phyloP scores from a whole-genome alignment of 2,329 filamentous ascomycete genomes.

The Botrytis fabae region DNA sequence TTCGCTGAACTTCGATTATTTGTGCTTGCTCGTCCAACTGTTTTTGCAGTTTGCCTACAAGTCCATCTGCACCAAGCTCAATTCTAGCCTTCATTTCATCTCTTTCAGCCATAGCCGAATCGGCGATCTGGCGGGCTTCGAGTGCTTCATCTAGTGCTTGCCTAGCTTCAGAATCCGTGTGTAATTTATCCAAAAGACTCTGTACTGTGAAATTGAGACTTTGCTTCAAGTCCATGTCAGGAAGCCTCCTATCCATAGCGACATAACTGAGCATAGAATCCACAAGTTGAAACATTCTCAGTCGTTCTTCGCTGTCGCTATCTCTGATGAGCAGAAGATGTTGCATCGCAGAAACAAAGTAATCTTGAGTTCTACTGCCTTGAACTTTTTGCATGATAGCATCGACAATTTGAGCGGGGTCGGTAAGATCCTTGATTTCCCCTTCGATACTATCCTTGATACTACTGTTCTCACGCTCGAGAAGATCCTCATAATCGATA shows the following conservation, averaged over 20 bases:
- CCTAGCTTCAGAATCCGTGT: constrained; percentile 92
- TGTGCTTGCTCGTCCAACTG: constrained; percentile 91
- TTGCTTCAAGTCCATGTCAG: constrained; percentile 97
- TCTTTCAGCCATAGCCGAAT: constrained; percentile 92
- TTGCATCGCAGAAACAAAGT: constrained; percentile 93
- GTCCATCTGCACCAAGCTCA: constrained; percentile 86
- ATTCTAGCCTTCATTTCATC: constrained; percentile 91
- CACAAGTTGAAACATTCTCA: constrained; percentile 95
- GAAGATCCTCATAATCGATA: constrained; percentile 96
- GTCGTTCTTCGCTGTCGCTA: constrained; percentile 85
- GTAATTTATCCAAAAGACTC: constrained; percentile 88
- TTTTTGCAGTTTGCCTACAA: constrained; percentile 89
- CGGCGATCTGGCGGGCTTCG: constrained; percentile 88
- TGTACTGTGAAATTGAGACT: constrained; percentile 97
- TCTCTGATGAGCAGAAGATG: constrained; percentile 91
- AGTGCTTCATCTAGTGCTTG: constrained; percentile 89
- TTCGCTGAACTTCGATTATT: constrained; percentile 83
- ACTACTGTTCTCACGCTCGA: constrained; percentile 87
- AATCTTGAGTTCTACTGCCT: constrained; percentile 85
- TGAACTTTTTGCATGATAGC: constrained; percentile 84
- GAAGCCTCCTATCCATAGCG: constrained; percentile 92
- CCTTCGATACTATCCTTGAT: constrained; percentile 70
- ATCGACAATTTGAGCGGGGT: constrained; percentile 90
- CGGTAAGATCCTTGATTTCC: constrained; percentile 87
- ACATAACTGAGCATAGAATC: constrained; percentile 99